Conservation (phyloP, 192 early-diverging fungal genomes). For the Chytriomyces hyalinus region DNA sequence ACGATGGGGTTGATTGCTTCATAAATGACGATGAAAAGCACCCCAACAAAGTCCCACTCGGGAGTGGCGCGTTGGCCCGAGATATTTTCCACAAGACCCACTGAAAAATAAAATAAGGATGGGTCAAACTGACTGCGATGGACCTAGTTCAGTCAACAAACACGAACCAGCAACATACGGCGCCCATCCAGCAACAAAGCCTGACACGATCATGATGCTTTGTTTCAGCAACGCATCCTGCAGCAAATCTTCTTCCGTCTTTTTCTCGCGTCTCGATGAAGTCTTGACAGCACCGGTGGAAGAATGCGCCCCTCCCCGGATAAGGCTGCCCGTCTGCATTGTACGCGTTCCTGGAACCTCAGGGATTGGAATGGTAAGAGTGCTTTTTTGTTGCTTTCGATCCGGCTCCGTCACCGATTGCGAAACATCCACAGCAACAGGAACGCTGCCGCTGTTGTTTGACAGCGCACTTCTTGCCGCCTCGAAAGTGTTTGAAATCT, state of each 20-base stretch:
- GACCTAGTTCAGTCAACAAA: not conserved
- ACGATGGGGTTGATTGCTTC: constrained; percentile 3
- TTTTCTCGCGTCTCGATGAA: not conserved
- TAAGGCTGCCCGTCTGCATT: too few species aligned
- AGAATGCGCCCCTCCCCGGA: not conserved
- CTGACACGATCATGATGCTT: not conserved
- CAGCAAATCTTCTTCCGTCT: not conserved
- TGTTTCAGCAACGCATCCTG: not conserved
- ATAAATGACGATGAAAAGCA: not conserved
- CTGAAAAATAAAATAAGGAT: not conserved
- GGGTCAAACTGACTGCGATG: too few species aligned
- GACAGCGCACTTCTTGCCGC: not conserved
- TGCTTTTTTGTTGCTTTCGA: too few species aligned
- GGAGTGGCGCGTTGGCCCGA: not conserved
- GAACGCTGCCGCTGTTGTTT: not conserved
- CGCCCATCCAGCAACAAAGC: not conserved
- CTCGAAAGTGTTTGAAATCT: not conserved
- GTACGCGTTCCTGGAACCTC: too few species aligned
- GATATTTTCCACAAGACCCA: not conserved
- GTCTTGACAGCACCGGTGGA: not conserved
- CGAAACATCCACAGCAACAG: too few species aligned
- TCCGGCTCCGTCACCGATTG: too few species aligned
- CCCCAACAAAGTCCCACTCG: not conserved
- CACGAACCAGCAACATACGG: not conserved
- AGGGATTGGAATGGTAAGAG: too few species aligned